Evolutionary conservation across 2,329 filamentous ascomycete genomes (phyloP).

Genomic region (Colletotrichum sp.): DNA sequence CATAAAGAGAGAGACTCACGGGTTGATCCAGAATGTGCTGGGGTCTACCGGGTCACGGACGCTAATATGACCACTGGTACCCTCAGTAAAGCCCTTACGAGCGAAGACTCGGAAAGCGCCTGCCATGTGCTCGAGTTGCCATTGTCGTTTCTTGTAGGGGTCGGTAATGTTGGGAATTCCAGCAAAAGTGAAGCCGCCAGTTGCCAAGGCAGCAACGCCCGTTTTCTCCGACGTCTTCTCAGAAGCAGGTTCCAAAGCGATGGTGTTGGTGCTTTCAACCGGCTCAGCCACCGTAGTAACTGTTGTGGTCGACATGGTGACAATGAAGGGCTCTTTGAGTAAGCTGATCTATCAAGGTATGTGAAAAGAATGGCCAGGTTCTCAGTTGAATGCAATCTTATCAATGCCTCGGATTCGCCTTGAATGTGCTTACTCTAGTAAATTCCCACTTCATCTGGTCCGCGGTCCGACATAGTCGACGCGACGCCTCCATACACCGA

Average conservation of each 20-base stretch:
- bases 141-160: conserved; percentile 34
- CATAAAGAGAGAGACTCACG: neutral
- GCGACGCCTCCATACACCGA: neutral
- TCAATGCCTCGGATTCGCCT: neutral
- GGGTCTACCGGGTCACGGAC: conserved; percentile 66
- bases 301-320: neutral
- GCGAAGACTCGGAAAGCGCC: conserved; percentile 53
- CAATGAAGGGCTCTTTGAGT: neutral
- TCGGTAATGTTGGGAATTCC: conserved; percentile 62
- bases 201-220: conserved; percentile 8
- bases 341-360: neutral
- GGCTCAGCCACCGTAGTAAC: neutral
- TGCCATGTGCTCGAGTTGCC: conserved; percentile 46
- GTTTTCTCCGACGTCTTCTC: neutral
- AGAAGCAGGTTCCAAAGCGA: neutral
- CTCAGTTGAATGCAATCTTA: neutral
- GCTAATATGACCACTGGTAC: conserved; percentile 68
- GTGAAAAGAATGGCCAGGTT: neutral
- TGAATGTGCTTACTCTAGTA: neutral
- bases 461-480: neutral
- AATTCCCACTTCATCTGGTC: neutral
- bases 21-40: conserved; percentile 62
- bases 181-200: conserved; percentile 39
- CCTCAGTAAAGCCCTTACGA: conserved; percentile 61
- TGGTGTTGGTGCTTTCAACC: neutral